phyloP scores from a whole-genome alignment of 2,329 filamentous ascomycete species.

The Aspergillus brunneoviolaceus region DNA sequence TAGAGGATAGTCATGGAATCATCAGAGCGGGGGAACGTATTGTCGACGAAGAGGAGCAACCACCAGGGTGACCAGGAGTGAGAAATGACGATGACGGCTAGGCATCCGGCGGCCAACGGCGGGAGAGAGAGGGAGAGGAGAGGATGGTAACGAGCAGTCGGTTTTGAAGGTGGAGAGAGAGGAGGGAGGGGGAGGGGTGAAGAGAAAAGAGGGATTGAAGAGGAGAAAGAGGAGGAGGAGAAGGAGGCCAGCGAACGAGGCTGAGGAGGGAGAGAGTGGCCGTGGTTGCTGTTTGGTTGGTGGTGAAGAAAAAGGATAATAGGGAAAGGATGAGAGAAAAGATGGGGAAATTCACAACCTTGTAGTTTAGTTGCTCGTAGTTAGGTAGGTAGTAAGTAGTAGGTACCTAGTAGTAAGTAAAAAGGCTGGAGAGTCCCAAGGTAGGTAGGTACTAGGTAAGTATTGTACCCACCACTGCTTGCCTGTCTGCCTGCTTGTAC shows the following conservation, averaged over 20 bases:
- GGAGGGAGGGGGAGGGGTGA: neutral
- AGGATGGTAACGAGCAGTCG: neutral
- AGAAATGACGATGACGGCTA: constrained; percentile 19
- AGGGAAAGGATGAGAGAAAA: neutral
- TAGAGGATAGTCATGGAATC: constrained; percentile 33
- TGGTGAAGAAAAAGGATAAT: neutral
- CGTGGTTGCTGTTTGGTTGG: neutral
- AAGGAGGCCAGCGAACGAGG: constrained; percentile 1
- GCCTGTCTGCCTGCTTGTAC: neutral
- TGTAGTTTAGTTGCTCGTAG: too few species aligned
- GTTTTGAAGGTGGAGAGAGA: constrained; percentile 6
- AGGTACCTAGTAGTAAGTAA: too few species aligned
- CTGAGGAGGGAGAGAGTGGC: neutral
- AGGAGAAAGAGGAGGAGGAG: constrained; percentile 6
- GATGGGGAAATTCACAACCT: neutral
- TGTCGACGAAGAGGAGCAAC: constrained; percentile 22
- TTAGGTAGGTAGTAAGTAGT: too few species aligned
- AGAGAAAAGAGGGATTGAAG: neutral
- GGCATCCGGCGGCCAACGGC: constrained; percentile 24
- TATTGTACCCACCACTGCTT: neutral
- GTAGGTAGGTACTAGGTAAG: neutral
- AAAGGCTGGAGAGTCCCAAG: neutral
- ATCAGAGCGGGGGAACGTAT: constrained; percentile 42
- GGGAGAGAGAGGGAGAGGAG: neutral
- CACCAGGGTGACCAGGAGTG: constrained; percentile 22